These are phyloP conservation scores for Leccinum fuscescens DNA, from an alignment of 1,284 basidiomycete genomes.

Conservation along the genomic window DNA sequence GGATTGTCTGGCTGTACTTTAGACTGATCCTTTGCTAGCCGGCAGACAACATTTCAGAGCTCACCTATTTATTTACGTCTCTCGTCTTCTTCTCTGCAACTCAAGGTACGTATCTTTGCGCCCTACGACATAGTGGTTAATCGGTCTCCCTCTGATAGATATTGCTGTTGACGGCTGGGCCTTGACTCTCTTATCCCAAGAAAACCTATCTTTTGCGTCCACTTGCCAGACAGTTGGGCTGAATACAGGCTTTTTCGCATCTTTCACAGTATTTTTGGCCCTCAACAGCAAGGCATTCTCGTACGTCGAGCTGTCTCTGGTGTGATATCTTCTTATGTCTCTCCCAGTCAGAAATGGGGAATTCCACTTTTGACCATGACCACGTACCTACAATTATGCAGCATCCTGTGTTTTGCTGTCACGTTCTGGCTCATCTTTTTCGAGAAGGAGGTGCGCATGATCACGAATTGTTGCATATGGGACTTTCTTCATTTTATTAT, in stretches of 20 bases:
- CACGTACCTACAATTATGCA: conserved; percentile 88
- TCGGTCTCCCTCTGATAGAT: conserved; percentile 47
- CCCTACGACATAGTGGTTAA: conserved; percentile 6
- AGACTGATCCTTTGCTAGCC: conserved; percentile 53
- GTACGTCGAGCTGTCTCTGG: conserved; percentile 45
- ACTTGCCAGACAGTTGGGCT: conserved; percentile 98
- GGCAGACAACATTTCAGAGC: conserved; percentile 72
- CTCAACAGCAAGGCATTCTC: conserved; percentile 93
- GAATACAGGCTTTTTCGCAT: conserved; percentile 94
- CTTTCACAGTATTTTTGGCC: conserved; percentile 96
- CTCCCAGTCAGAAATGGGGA: conserved; percentile 72
- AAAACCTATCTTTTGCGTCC: conserved; percentile 94
- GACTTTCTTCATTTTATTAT: conserved; percentile 6
- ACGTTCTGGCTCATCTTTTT: conserved; percentile 88
- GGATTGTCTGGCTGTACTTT: not conserved
- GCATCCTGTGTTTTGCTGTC: conserved; percentile 75
- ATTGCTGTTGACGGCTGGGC: conserved; percentile 99
- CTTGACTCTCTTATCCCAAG: conserved; percentile 91
- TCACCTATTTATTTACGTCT: conserved; percentile 87
- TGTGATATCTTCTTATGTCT: conserved; percentile 4
- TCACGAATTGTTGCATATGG: conserved; percentile 4
- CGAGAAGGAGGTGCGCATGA: conserved; percentile 78
- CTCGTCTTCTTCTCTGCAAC: conserved; percentile 96
- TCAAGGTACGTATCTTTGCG: conserved; percentile 62
- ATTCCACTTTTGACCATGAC: conserved; percentile 81